These are phyloP conservation scores for Wolfiporia cocos DNA, from an alignment of 1,284 basidiomycete genomes.

Conservation along the genomic window DNA sequence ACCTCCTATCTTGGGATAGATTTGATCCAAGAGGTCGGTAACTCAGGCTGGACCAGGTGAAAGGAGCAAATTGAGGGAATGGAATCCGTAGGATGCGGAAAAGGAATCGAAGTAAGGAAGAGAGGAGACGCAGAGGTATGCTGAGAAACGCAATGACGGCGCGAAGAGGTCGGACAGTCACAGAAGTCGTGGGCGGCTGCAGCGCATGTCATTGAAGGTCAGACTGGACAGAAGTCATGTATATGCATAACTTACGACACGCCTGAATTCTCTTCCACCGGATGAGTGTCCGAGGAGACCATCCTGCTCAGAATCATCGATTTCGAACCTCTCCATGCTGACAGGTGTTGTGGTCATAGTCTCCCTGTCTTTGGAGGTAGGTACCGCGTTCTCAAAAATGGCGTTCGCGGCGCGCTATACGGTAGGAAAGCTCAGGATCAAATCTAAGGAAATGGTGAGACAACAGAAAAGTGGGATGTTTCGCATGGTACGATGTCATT, in stretches of 20 bases:
- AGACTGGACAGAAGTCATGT: too few relatives aligned
- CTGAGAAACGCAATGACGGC: conserved; percentile 26
- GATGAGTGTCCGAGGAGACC: conserved; percentile 15
- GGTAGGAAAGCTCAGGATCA: neutral
- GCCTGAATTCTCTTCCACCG: conserved; percentile 16
- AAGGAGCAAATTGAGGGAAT: conserved; percentile 23
- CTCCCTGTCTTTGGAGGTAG: conserved; percentile 20
- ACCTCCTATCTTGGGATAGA: conserved; percentile 30
- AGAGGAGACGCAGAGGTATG: conserved; percentile 26
- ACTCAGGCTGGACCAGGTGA: conserved; percentile 28
- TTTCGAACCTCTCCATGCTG: conserved; percentile 35
- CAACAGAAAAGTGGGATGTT: too few relatives aligned
- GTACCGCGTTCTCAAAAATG: conserved; percentile 41
- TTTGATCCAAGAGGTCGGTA: conserved; percentile 33
- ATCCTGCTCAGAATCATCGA: conserved; percentile 49
- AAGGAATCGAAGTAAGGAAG: conserved; percentile 25
- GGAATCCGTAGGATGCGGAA: conserved; percentile 30
- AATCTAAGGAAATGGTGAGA: neutral
- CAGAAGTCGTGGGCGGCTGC: conserved; percentile 5
- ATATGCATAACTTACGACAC: conserved; percentile 17
- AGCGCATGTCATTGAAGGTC: too few relatives aligned
- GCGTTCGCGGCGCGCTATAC: conserved; percentile 52
- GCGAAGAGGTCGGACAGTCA: conserved; percentile 20
- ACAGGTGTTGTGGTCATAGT: conserved; percentile 11
- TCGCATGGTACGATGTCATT: too few relatives aligned